Conservation (phyloP, 108 stramenopile genomes). For the Skeletonema costatum region DNA sequence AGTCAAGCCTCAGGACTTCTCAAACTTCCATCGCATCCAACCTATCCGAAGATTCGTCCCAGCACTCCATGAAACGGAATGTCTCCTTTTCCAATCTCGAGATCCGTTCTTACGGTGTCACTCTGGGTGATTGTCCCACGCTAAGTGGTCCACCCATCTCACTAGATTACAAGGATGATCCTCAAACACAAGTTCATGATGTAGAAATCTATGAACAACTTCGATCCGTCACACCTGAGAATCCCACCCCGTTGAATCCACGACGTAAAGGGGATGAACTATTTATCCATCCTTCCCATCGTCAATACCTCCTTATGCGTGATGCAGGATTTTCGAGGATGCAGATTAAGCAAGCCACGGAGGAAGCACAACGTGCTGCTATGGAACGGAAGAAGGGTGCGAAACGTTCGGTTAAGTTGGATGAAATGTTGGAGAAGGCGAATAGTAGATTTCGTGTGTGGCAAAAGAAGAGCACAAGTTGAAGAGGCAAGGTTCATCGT, state of each 20-base stretch:
- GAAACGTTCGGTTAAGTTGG: background rate
- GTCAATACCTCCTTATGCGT: conserved; percentile 53
- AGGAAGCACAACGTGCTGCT: conserved; percentile 45
- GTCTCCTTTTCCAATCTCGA: conserved; percentile 40
- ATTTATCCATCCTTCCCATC: conserved; percentile 41
- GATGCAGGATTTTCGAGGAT: conserved; percentile 45
- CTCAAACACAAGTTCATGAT: background rate
- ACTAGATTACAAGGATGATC: conserved; percentile 34
- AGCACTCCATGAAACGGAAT: conserved; percentile 23
- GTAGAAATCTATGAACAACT: conserved; percentile 29
- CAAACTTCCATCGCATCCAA: background rate
- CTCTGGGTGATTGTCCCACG: conserved; percentile 26
- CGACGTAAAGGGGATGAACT: conserved; percentile 38
- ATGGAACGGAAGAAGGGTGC: background rate
- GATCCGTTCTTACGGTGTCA: conserved; percentile 30
- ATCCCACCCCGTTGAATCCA: background rate
- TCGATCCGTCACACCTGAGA: background rate
- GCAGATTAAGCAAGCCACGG: conserved; percentile 48
- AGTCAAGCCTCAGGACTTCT: background rate
- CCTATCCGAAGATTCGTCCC: background rate
- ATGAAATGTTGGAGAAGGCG: conserved; percentile 30
- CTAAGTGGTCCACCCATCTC: conserved; percentile 24
- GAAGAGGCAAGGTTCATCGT: background rate
- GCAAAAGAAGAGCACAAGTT: background rate
- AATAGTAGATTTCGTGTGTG: conserved; percentile 1